Evolutionary conservation across 2,329 filamentous ascomycete species (phyloP), one percentile per base, ranked within the genome.

Genomic region (Domatiomyces catenatus): DNA sequence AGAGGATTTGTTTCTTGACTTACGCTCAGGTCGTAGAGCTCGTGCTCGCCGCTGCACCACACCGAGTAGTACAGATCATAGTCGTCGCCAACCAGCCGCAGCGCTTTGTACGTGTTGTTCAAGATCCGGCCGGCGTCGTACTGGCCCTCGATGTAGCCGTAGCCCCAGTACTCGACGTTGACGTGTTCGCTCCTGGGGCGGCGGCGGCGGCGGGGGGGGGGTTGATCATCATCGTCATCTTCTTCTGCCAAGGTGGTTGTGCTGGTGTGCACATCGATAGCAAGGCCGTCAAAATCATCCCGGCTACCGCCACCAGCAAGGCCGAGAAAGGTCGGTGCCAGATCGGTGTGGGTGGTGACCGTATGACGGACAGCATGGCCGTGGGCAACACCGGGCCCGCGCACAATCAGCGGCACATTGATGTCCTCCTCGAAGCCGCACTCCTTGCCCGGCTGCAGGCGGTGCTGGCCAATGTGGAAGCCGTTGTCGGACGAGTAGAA

Each of bases 401-500:
- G 70, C 18, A 82, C 70, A 44, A 79, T 69, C 3, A 81, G 67
- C 0, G 77, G 77, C 0, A 81, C 73, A 1, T 76, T 73, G 51
- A 80, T 75, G 52, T 80, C 77, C 48, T 77, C 75, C 28, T 80
- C 77, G 48, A 74, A 79, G 0, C 71, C 73, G 51, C 75, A 78
- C 5, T 72, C 69, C 57, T 81, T 81, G 0, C 76, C 76, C 0
- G 77, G 75, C 1, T 71, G 71, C 15, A 80, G 61, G 2, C 77
- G 68, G 54, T 80, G 76, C 46, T 80, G 75, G 2, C 75, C 71
- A 42, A 80, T 73, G 52, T 80, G 77, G 56, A 73, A 80, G 0
- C 77, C 76, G 50, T 81, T 81, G 58, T 80, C 66, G 0, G 76
- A 74, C 22, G 79, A 74, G 49, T 78, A 79, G 8, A 84, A 70